These are phyloP conservation scores for Candida multigemmis DNA, from an alignment of 805 yeast species.

Conservation along the genomic window DNA sequence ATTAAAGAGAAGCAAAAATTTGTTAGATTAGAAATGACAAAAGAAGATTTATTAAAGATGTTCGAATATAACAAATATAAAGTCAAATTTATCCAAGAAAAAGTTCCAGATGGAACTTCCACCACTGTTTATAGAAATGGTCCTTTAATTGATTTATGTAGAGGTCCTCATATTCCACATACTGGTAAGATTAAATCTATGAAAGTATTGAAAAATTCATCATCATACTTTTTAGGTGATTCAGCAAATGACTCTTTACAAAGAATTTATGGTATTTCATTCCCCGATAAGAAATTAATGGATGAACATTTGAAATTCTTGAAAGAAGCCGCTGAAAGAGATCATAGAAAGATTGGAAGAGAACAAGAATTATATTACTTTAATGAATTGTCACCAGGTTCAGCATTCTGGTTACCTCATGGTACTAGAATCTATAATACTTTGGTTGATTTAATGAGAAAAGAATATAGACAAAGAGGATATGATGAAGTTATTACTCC, in stretches of 20 bases:
- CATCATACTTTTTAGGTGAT: slow-evolving; percentile 94
- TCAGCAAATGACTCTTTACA: slow-evolving; percentile 88
- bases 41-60: slow-evolving; percentile 88
- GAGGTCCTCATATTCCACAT: slow-evolving; percentile 97
- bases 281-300: slow-evolving; percentile 97
- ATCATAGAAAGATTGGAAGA: slow-evolving; percentile 91
- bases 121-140: slow-evolving; percentile 98
- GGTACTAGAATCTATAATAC: slow-evolving; percentile 96
- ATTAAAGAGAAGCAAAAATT: slow-evolving; percentile 93
- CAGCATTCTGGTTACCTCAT: slow-evolving; percentile 98
- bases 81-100: slow-evolving; percentile 74
- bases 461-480: slow-evolving; percentile 86
- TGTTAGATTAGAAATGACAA: slow-evolving; percentile 85
- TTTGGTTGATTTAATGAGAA: slow-evolving; percentile 68
- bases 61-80: slow-evolving; percentile 94
- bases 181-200: slow-evolving; percentile 94
- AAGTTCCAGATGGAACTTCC: slow-evolving; percentile 92
- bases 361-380: slow-evolving; percentile 95
- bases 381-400: slow-evolving; percentile 96
- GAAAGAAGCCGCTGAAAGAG: slow-evolving; percentile 93
- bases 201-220: slow-evolving; percentile 89
- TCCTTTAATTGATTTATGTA: slow-evolving; percentile 90
- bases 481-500: slow-evolving; percentile 98
- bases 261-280: slow-evolving; percentile 94
- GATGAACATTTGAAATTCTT: slow-evolving; percentile 89